These are phyloP conservation scores for Colletotrichum gloeosporioides DNA, from an alignment of 2,329 filamentous ascomycete species.

Conservation along the genomic window DNA sequence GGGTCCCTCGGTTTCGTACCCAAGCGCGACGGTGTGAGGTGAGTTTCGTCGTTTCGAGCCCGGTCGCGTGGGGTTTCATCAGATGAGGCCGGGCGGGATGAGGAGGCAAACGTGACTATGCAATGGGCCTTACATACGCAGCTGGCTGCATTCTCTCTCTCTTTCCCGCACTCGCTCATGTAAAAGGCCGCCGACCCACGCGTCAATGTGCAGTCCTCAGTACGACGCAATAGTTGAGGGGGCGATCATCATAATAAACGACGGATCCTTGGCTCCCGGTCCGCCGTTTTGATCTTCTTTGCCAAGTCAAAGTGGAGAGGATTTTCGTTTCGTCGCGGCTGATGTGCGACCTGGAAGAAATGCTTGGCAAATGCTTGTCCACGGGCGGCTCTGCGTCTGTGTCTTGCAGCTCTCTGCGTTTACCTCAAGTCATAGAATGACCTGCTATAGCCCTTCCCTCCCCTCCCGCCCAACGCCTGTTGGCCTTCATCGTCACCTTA, in stretches of 20 bases:
- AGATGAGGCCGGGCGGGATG: slow-evolving; percentile 7
- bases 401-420: background rate
- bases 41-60: slow-evolving; percentile 18
- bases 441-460: background rate
- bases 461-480: background rate
- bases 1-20: background rate
- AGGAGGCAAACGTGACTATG: background rate
- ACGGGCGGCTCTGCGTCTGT: slow-evolving; percentile 2
- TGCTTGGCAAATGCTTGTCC: slow-evolving; percentile 14
- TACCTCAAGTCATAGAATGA: background rate
- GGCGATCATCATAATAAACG: background rate
- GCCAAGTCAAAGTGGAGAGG: background rate
- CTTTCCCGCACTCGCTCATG: background rate
- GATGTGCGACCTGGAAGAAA: background rate
- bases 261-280: background rate
- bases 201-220: background rate
- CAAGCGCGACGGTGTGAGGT: slow-evolving; percentile 1
- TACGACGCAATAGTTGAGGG: background rate
- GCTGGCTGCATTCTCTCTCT: background rate
- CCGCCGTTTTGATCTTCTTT: slow-evolving; percentile 10
- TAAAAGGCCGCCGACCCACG: background rate
- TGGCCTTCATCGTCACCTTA: background rate
- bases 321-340: slow-evolving; percentile 12
- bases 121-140: background rate
- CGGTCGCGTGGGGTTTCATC: slow-evolving; percentile 9